phyloP scores from a whole-genome alignment of 805 yeast genomes.

The Grigorovia yakushimaensis region DNA sequence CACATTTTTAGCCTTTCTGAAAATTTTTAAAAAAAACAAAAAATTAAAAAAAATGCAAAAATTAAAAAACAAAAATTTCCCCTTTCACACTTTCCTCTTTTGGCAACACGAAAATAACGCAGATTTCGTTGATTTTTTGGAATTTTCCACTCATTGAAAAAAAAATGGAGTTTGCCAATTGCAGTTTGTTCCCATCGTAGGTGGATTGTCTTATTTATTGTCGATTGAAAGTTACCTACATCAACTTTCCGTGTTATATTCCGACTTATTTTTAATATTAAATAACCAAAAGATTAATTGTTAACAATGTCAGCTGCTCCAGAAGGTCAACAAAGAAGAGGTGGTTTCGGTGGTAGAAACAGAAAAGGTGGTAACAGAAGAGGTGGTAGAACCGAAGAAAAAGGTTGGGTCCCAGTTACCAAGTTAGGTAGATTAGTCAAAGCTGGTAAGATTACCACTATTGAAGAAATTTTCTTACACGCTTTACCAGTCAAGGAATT shows the following conservation, averaged over 20 bases:
- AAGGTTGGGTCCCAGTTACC: conserved; percentile 99
- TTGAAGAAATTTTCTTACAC: conserved; percentile 99
- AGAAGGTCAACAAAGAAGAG: conserved; percentile 35
- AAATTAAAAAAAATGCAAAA: too few relatives aligned
- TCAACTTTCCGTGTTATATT: conserved; percentile 45
- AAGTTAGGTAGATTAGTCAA: conserved; percentile 99
- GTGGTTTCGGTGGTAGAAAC: conserved; percentile 46
- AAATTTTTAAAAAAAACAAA: too few relatives aligned
- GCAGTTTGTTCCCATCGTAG: not conserved
- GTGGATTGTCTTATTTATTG: conserved; percentile 11
- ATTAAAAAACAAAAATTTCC: too few relatives aligned
- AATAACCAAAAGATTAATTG: conserved; percentile 7
- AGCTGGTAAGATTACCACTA: conserved; percentile 93
- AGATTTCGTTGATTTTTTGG: not conserved
- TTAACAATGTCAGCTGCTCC: conserved; percentile 32
- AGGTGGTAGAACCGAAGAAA: conserved; percentile 85
- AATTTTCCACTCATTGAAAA: not conserved
- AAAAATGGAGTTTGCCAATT: not conserved
- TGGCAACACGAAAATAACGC: not conserved
- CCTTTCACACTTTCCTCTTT: not conserved
- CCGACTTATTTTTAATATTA: conserved; percentile 30
- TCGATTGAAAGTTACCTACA: conserved; percentile 48
- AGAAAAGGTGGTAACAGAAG: conserved; percentile 55
- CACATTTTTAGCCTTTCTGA: not conserved
- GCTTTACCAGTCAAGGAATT: conserved; percentile 98